Evolutionary conservation across 2,329 filamentous ascomycete species (phyloP), one percentile per base, ranked within the genome.

Genomic region (Fusarium incarnatum): DNA sequence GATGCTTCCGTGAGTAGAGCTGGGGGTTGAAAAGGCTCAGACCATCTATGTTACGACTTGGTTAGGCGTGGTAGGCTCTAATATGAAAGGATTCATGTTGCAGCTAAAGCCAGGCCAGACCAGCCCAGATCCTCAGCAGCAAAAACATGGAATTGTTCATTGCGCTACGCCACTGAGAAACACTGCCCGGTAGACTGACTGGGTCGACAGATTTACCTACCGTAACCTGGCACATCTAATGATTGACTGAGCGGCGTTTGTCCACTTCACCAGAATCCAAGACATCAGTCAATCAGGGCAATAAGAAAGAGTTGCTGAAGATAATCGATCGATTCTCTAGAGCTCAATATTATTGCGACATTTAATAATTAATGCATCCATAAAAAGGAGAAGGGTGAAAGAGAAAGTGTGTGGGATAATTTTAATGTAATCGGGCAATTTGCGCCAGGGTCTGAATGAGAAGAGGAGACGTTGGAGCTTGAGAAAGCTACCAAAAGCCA

Each of bases 391-490:
- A 62, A 27, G 27, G 23, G 57, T 25, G n/a, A 47, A 42, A 37
- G 15, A 13, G 22, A 55, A n/a, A 37, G 56, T 64, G 56, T 41
- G 54, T 58, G 64, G 56, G 49, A 72, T 72, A 70, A 70, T 70
- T 64, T 53, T 55, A 64, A 67, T 52, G 50, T 61, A 68, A 47
- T 58, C 58, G 40, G 41, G 20, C 52, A 62, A 56, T 32, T 56
- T 42, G 37, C 25, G 54, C n/a, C 30, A 50, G 55, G 56, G 49
- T 58, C 50, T 49, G 54, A 48, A 41, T 52, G 40, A 45, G 37
- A 46, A 30, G 28, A 42, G 30, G 54, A 55, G 57, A 62, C 67
- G 47, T 56, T 69, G 37, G 42, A 70, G 30, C 57, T 28, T 64
- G 48, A 40, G 23, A 52, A 57, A 67, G 55, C 61, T 52, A 55